Conservation (phyloP, 169 alveolate genomes). For the Plasmodium fragile region DNA sequence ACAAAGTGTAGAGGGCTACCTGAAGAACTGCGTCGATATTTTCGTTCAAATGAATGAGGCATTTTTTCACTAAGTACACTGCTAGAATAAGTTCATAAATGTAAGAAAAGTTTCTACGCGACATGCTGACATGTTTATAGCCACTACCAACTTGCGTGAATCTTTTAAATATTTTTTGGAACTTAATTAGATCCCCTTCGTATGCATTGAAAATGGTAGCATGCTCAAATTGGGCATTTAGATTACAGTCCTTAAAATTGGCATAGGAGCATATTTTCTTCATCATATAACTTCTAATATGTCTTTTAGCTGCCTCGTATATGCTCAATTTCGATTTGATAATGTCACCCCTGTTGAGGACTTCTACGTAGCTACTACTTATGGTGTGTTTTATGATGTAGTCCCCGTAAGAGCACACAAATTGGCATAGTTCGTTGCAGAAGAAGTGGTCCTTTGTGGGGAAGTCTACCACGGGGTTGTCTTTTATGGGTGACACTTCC, state of each 20-base stretch:
- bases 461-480: neutral
- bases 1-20: conserved; percentile 29
- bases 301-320: conserved; percentile 28
- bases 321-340: conserved; percentile 40
- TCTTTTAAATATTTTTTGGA: conserved; percentile 15
- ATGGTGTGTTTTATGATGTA: conserved; percentile 48
- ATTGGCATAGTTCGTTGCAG: conserved; percentile 47
- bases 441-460: conserved; percentile 4
- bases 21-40: conserved; percentile 36
- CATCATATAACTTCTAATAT: conserved; percentile 11
- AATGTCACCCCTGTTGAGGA: neutral
- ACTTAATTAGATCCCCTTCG: conserved; percentile 15
- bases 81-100: conserved; percentile 55
- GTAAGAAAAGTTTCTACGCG: conserved; percentile 42
- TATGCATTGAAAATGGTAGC: neutral
- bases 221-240: neutral
- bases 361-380: conserved; percentile 43
- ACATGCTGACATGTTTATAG: conserved; percentile 53
- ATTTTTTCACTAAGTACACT: conserved; percentile 43
- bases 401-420: conserved; percentile 57
- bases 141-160: conserved; percentile 63
- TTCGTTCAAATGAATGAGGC: conserved; percentile 42
- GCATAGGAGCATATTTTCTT: conserved; percentile 2
- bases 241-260: conserved; percentile 3
- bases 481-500: neutral